Evolutionary conservation across 208 protist genomes (phyloP).

Genomic region (Acanthamoeba healyi): DNA sequence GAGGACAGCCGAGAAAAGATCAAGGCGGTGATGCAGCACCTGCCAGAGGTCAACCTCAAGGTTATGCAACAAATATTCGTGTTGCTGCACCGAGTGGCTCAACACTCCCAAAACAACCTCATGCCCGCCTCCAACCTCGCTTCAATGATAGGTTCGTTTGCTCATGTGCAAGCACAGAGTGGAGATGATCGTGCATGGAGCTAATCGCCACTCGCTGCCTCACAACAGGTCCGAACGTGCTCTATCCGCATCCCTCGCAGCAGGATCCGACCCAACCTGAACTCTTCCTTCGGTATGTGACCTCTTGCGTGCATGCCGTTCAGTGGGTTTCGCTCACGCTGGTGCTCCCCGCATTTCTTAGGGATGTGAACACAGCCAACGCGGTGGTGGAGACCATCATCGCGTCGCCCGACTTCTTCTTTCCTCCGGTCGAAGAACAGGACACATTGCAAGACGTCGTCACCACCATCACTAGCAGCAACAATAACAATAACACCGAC

Average conservation of each 20-base stretch:
- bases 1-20: slow-evolving; percentile 17
- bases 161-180: too few species aligned
- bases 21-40: neutral
- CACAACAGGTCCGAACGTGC: neutral
- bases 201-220: too few species aligned
- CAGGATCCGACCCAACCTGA: neutral
- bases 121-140: slow-evolving; percentile 27
- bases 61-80: slow-evolving; percentile 10
- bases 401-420: slow-evolving; percentile 1
- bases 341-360: neutral
- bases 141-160: neutral
- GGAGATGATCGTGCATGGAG: too few species aligned
- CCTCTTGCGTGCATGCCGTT: too few species aligned
- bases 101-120: neutral
- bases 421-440: neutral
- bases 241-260: neutral
- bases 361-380: slow-evolving; percentile 5
- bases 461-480: neutral
- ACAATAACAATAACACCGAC: too few species aligned
- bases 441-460: too few species aligned
- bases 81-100: neutral
- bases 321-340: too few species aligned
- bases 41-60: slow-evolving; percentile 21
- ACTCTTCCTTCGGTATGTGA: neutral
- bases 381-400: slow-evolving; percentile 17